Evolutionary conservation across 805 yeast genomes (phyloP), one percentile per base, ranked within the genome.

Genomic region (Yueomyces sinensis): DNA sequence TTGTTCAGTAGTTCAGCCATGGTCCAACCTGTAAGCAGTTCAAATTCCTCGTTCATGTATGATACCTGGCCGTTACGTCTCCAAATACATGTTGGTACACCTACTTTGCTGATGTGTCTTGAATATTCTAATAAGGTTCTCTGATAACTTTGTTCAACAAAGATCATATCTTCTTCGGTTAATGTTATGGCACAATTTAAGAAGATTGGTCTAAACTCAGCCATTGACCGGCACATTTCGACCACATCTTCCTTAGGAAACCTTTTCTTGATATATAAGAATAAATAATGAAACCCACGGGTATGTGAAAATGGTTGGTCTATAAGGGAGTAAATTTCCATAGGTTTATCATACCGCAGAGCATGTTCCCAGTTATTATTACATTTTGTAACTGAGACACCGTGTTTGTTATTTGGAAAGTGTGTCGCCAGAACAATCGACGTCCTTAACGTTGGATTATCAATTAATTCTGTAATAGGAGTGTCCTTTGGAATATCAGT

Each of bases 1-100:
- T 76, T 76, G 25, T 67, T 67, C 35, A 86, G 56, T 20, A 89
- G 57, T 39, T 76, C 78, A 23, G 74, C 79, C 45, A 70, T 69
- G 5, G 76, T 61, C 96, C 96, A 89, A 1, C 97, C 96, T 0
- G 96, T 84, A 15, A 89, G 62, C 14, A 82, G 72, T 45, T 91
- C 78, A 53, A 89, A 89, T 56, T 89, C 97, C 43, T 82, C 82
- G n/a, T 94, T 94, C 3, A 87, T 94, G 40, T 87, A 89, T 0
- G 95, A 91, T 11, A 89, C 81, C 54, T 89, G 95, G 7, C 95
- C 95, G 1, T 95, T 86, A 35, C 97, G 68, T 44, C 98, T 65
- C 97, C 97, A 89, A 3, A 86, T 89, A 17, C 89, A 71, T 0
- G 95, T 86, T 2, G 97, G 97, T 0, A 96, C 89, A 0, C 96